These are phyloP conservation scores for Amylostereum areolatum DNA, from an alignment of 1,284 basidiomycete species.

Conservation along the genomic window DNA sequence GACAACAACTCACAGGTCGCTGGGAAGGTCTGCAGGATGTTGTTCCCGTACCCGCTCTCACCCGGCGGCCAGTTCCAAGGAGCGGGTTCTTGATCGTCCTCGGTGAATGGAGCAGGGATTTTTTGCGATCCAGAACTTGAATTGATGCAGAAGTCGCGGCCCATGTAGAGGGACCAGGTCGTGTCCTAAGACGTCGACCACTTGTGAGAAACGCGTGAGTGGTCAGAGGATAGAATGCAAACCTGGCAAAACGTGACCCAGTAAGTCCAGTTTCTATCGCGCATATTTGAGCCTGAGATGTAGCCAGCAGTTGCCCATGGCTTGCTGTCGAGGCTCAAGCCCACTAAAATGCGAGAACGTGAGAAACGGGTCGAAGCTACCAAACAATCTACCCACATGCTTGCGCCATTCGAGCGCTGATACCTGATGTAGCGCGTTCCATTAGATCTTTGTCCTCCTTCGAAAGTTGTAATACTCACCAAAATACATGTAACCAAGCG, in stretches of 20 bases:
- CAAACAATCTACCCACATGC: conserved; percentile 22
- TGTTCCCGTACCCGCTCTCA: conserved; percentile 1
- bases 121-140: conserved; percentile 28
- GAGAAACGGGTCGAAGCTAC: no score
- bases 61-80: no score
- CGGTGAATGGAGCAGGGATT: conserved; percentile 40
- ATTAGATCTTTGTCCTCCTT: background rate
- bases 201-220: background rate
- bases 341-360: conserved; percentile 32
- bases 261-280: conserved; percentile 51
- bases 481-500: conserved; percentile 53
- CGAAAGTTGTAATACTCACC: conserved; percentile 28
- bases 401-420: conserved; percentile 45
- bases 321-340: conserved; percentile 50
- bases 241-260: conserved; percentile 50
- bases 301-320: conserved; percentile 46
- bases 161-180: conserved; percentile 55
- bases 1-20: conserved; percentile 47
- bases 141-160: conserved; percentile 46
- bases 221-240: background rate
- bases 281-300: conserved; percentile 42
- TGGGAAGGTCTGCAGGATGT: conserved; percentile 45
- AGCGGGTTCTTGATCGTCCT: conserved; percentile 19
- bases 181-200: conserved; percentile 33
- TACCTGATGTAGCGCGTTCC: conserved; percentile 26